These are phyloP conservation scores for Hibiscus mutabilis DNA, from an alignment of 345 rosid species.

Conservation along the genomic window DNA sequence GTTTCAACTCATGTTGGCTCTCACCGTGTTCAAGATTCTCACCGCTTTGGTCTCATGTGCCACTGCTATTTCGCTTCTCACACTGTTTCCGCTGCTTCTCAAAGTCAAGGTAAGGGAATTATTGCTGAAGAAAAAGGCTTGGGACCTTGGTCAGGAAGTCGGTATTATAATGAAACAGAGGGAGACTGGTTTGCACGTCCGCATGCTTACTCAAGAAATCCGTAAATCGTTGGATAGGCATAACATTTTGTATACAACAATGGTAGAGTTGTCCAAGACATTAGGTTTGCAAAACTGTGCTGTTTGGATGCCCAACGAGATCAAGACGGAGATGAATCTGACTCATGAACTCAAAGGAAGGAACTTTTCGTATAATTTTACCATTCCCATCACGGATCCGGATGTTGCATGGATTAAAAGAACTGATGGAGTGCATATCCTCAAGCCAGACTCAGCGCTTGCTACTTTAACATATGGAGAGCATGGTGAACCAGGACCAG, in stretches of 20 bases:
- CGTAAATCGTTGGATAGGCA: conserved; percentile 86
- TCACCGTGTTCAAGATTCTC: conserved; percentile 83
- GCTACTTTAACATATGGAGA: conserved; percentile 61
- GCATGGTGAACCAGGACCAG: conserved; percentile 49
- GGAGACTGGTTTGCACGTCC: conserved; percentile 76
- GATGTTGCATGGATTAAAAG: conserved; percentile 57
- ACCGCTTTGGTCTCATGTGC: conserved; percentile 97
- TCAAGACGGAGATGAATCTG: conserved; percentile 54
- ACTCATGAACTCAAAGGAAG: conserved; percentile 60
- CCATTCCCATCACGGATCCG: conserved; percentile 55
- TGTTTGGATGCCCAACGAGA: conserved; percentile 86
- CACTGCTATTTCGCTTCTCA: conserved; percentile 83
- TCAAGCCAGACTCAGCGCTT: conserved; percentile 51
- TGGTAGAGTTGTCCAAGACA: conserved; percentile 90
- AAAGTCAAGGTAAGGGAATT: conserved; percentile 91
- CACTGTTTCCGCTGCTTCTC: conserved; percentile 83
- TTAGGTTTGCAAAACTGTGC: conserved; percentile 81
- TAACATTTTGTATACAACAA: conserved; percentile 70
- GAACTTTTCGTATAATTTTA: conserved; percentile 29
- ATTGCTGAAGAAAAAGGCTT: conserved; percentile 81
- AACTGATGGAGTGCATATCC: conserved; percentile 53
- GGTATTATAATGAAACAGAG: conserved; percentile 80
- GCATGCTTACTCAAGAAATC: conserved; percentile 97
- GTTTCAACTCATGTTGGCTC: conserved; percentile 78
- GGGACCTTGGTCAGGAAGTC: conserved; percentile 91